Evolutionary conservation across 352 stramenopile genomes (phyloP).

Genomic region (Aphanomyces cochlioides): DNA sequence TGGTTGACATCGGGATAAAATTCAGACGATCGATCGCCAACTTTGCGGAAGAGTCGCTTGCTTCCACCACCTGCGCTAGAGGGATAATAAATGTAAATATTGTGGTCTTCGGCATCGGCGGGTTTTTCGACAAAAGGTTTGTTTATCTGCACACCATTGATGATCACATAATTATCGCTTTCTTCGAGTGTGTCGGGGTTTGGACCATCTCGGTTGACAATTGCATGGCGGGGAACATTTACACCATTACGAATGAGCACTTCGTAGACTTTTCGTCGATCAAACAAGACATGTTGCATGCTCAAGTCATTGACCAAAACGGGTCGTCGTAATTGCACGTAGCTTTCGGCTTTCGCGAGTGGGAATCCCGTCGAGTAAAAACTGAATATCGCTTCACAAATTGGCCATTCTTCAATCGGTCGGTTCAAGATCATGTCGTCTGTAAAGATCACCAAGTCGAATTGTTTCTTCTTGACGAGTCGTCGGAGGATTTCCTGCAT

Average conservation of each 20-base stretch:
- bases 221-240: conserved; percentile 94
- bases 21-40: conserved; percentile 89
- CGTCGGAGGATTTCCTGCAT: conserved; percentile 96
- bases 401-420: conserved; percentile 92
- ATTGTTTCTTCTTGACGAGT: conserved; percentile 89
- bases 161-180: conserved; percentile 76
- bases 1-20: conserved; percentile 97
- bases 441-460: conserved; percentile 97
- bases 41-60: conserved; percentile 99
- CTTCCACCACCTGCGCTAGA: conserved; percentile 95
- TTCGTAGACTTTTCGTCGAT: conserved; percentile 95
- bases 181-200: conserved; percentile 68
- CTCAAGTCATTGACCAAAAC: conserved; percentile 98
- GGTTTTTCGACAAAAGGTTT: conserved; percentile 99
- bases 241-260: conserved; percentile 93
- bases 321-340: conserved; percentile 93
- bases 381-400: conserved; percentile 97
- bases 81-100: conserved; percentile 99
- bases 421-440: conserved; percentile 95
- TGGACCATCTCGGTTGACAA: conserved; percentile 92
- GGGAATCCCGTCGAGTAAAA: conserved; percentile 99
- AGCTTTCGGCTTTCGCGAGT: conserved; percentile 95
- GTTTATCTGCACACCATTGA: conserved; percentile 96
- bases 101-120: conserved; percentile 98
- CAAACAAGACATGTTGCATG: conserved; percentile 95